Base-by-base conservation (phyloP, 306 rosid genomes). In the Quillaja saponaria region DNA sequence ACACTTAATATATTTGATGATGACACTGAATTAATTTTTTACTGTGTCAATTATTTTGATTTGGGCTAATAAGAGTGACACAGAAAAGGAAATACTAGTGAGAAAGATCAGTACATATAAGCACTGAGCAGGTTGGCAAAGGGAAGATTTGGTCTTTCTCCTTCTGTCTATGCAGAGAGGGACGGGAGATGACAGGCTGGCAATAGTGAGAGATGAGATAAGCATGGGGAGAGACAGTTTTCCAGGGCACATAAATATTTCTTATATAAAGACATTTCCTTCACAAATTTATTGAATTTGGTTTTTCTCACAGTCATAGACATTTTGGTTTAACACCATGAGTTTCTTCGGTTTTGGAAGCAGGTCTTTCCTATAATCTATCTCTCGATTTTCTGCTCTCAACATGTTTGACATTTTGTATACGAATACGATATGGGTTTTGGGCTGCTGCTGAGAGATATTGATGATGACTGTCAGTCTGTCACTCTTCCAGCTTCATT, bases 261-360 rank as follows among this genome's bases (percentile, higher is more conserved):
- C 31, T 25, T 4, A n/a, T n/a, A n/a, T n/a, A n/a, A n/a, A n/a
- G n/a, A n/a, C n/a, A n/a, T n/a, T n/a, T n/a, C n/a, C n/a, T n/a
- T n/a, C n/a, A n/a, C n/a, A n/a, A n/a, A n/a, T n/a, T n/a, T n/a
- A n/a, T n/a, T n/a, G n/a, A n/a, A 25, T 25, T 25, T 25, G 31
- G 31, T 25, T 25, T 4, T 25, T 25, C n/a, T 49, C 39, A 61
- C 53, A 44, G 42, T 79, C 73, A n/a, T n/a, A n/a, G n/a, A n/a
- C n/a, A n/a, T n/a, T n/a, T n/a, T n/a, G 71, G 63, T 71, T 66
- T 71, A 35, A 8, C 80, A 37, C 81, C 79, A 89, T 90, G 95
- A 90, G 95, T 82, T 91, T 90, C 77, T 90, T 90, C 75, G 96
- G 95, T 64, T 82, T 90, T n/a, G 95, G 96, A 80, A 86, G 86